A percentile compares a stretch with the other conserved stretches of the same genome.
Conservation (phyloP, 139 green algal species). For the Chlamydomonas sp. region DNA sequence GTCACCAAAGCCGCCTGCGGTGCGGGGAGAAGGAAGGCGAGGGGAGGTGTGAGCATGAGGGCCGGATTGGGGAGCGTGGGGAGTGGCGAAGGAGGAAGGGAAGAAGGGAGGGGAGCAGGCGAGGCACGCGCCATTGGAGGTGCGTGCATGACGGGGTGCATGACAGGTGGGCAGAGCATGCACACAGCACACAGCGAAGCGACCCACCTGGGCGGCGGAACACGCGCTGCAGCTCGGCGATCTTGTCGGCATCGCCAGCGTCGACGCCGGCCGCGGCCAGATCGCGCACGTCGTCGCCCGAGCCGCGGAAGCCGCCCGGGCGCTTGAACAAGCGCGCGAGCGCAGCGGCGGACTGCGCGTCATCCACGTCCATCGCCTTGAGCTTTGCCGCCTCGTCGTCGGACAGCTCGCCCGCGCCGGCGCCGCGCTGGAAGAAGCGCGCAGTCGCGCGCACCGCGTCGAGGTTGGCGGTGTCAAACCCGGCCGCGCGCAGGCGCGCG, state of each 20-base stretch:
- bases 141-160: no score
- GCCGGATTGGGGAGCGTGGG: no score
- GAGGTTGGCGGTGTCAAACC: background rate
- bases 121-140: no score
- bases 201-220: slow-evolving; percentile 3
- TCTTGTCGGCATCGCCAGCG: background rate
- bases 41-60: no score
- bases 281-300: background rate
- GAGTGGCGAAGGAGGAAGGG: no score
- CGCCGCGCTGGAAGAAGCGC: slow-evolving; percentile 6
- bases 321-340: background rate
- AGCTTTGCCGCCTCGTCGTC: background rate
- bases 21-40: no score
- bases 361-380: no score
- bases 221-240: background rate
- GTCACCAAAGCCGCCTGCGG: slow-evolving; percentile 7
- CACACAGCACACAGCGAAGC: no score
- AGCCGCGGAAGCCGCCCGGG: background rate
- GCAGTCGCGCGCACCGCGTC: background rate
- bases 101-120: no score
- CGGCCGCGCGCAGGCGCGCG: background rate
- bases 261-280: background rate
- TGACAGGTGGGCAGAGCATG: no score
- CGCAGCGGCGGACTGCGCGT: background rate
- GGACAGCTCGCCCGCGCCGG: background rate